These are phyloP conservation scores for Xylaria longipes DNA, from an alignment of 495 filamentous ascomycete genomes.

Conservation along the genomic window DNA sequence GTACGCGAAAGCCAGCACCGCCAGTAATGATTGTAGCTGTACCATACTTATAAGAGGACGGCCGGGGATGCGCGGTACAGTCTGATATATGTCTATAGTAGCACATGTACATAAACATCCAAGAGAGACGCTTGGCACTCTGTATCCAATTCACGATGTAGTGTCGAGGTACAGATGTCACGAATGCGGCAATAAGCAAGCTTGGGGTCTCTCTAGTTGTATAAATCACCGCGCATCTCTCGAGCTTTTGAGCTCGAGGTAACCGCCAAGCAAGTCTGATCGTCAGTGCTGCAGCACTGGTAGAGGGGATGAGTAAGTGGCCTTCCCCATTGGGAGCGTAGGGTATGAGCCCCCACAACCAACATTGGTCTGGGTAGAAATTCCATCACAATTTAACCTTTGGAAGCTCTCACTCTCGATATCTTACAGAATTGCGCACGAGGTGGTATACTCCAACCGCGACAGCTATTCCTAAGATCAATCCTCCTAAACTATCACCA, in stretches of 20 bases:
- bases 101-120: constrained; percentile 17
- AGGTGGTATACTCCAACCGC: background rate
- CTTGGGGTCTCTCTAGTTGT: background rate
- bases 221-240: background rate
- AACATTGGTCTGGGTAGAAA: background rate
- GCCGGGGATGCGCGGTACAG: background rate
- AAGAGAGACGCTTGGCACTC: background rate
- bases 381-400: background rate
- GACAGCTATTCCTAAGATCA: background rate
- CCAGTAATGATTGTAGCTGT: constrained; percentile 27
- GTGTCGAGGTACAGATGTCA: background rate
- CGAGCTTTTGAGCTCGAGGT: background rate
- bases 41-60: constrained; percentile 2
- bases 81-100: background rate
- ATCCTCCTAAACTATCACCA: background rate
- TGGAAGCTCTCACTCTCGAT: background rate
- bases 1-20: constrained; percentile 34
- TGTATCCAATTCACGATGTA: background rate
- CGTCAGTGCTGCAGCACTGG: background rate
- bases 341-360: constrained; percentile 5
- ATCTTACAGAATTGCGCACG: background rate
- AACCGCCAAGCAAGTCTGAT: background rate
- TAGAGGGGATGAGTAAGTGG: constrained; percentile 1
- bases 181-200: background rate
- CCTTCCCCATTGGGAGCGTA: constrained; percentile 16